Evolutionary conservation across 208 protist genomes (phyloP), one percentile per base, ranked within the genome.

Genomic region (Histomonas meleagridis): DNA sequence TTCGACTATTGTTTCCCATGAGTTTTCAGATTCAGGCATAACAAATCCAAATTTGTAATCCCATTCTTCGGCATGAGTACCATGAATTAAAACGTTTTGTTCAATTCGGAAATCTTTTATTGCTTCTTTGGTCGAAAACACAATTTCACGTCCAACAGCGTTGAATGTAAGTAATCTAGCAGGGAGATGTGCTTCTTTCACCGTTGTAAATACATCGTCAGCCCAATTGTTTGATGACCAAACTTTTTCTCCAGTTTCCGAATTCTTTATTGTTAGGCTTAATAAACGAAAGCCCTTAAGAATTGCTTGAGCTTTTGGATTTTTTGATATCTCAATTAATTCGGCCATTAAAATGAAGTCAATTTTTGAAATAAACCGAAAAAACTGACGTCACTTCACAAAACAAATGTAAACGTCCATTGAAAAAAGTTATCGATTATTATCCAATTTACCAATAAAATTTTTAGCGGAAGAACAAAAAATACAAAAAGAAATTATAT

Each of bases 1-100:
- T 43, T 81, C 23, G n/a, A 81, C 70, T 16, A 81, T 81, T 18
- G 70, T 81, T 28, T 81, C 70, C 70, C 70, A 81, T 46, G 70
- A 81, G 70, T 81, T 81, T 23, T 81, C 70, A n/a, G 70, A 81
- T 26, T 23, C 70, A 32, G 70, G 70, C n/a, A 81, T 81, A 23
- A 81, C 70, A n/a, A 81, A 81, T 48, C 70, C 70, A 21, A 81
- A 81, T 7, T 48, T 51, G 18, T 81, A 81, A n/a, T 81, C n/a
- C 70, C 70, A 81, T 9, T 51, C 16, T 51, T 81, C 70, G 21
- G 51, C n/a, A 1, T 51, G 0, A 10, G 48, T 32, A 9, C 70
- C 70, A 21, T 81, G 70, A 81, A 81, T 43, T 10, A 81, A 1
- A 43, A 81, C n/a, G n/a, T 81, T 43, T 51, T 81, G 70, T n/a